phyloP scores from a whole-genome alignment of 345 rosid species.

The Citrus mangshanensis region DNA sequence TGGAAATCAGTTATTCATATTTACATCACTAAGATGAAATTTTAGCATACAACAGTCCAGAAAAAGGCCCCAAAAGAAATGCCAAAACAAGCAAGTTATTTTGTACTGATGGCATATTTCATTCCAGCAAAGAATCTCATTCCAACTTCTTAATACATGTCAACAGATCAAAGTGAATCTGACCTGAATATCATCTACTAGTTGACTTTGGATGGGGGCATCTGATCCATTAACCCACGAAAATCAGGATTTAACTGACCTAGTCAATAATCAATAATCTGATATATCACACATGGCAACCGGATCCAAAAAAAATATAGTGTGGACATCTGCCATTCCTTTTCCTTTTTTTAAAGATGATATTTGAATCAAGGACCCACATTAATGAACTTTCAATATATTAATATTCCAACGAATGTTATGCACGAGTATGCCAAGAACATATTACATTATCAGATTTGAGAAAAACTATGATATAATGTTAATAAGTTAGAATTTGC shows the following conservation, averaged over 20 bases:
- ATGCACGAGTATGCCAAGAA: neutral
- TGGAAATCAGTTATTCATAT: slow-evolving; percentile 16
- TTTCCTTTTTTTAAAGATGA: neutral
- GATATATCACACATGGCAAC: neutral
- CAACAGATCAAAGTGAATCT: neutral
- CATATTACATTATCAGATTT: neutral
- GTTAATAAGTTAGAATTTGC: neutral
- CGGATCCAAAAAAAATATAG: neutral
- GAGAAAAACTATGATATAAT: neutral
- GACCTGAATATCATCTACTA: neutral
- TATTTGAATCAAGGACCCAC: neutral
- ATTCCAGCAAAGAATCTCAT: neutral
- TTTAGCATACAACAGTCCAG: neutral
- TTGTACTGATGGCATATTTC: neutral
- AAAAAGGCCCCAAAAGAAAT: slow-evolving; percentile 8
- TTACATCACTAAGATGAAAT: neutral
- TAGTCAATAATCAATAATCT: neutral
- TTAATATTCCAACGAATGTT: neutral
- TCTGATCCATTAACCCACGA: neutral
- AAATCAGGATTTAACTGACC: neutral
- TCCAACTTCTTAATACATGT: neutral
- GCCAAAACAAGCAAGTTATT: neutral
- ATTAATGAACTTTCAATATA: neutral
- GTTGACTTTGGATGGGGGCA: neutral
- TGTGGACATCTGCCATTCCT: neutral